Base-by-base conservation (phyloP, 495 filamentous ascomycete genomes). In the Neurospora cerealis region DNA sequence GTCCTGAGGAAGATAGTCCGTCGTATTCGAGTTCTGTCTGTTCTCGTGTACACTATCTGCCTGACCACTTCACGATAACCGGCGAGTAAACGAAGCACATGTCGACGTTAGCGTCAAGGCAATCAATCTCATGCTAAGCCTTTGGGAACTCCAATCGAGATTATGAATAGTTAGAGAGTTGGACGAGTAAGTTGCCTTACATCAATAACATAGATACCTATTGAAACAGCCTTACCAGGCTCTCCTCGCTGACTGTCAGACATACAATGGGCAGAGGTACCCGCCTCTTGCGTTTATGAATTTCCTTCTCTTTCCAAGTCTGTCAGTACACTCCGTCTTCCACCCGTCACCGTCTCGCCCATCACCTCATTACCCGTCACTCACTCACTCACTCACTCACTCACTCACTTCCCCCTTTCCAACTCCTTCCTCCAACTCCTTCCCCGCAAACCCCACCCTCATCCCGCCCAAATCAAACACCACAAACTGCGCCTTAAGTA, bases 401-500 rank as follows among this genome's bases (percentile, higher is more conserved):
- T 5, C 10, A 11, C 46, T 60, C 8, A 48, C 44, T 10, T 28
- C 6, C 10, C 46, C 46, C 9, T 28, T 15, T 28, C 21, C 46
- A 28, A 54, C 46, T 2, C 24, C 24, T 5, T 60, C 48, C 9
- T 10, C 21, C 75, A 77, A 70, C 54, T 60, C 70, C 79, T 85
- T 85, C 46, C 73, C 77, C 24, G 88, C 89, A 80, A 90, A 89
- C n/a, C 89, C 90, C 32, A 91, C 78, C 15, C 80, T 78, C 62
- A 83, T 85, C 66, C 41, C 44, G 0, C 71, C 75, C 9, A 83
- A 78, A 78, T 92, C 88, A 78, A 92, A 93, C 24, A 94, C 88
- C 10, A 89, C 91, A 75, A 90, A 92, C 78, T 91, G 88, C 76
- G 86, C 87, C 85, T 93, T 93, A 70, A 94, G 84, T 82, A 92